A percentile compares a stretch with the other conserved stretches of the same genome.
phyloP scores from a whole-genome alignment of 805 yeast genomes.

The Saturnispora dispora region DNA sequence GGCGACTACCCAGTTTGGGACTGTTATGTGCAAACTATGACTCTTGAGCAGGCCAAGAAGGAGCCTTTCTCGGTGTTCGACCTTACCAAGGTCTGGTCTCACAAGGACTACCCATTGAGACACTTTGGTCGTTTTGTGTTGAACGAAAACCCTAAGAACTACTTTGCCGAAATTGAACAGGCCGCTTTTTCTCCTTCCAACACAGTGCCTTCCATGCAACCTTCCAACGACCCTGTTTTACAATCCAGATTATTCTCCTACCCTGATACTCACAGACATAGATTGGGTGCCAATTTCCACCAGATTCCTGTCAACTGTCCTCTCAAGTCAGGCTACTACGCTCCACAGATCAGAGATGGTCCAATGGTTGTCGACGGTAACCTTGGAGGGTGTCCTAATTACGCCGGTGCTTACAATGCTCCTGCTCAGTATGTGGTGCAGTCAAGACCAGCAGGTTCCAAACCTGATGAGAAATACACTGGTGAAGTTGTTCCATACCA shows the following conservation, averaged over 20 bases:
- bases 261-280: slow-evolving; percentile 79
- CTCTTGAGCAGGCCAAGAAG: slow-evolving; percentile 66
- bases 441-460: slow-evolving; percentile 26
- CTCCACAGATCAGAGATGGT: slow-evolving; percentile 81
- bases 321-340: slow-evolving; percentile 41
- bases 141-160: slow-evolving; percentile 79
- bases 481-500: slow-evolving; percentile 58
- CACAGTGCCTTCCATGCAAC: slow-evolving; percentile 75
- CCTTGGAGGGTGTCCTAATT: slow-evolving; percentile 71
- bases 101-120: slow-evolving; percentile 75
- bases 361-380: slow-evolving; percentile 61
- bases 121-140: slow-evolving; percentile 71
- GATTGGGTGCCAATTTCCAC: slow-evolving; percentile 67
- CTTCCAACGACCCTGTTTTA: slow-evolving; percentile 77
- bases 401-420: slow-evolving; percentile 45
- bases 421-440: slow-evolving; percentile 38
- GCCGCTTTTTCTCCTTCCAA: slow-evolving; percentile 81
- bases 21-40: slow-evolving; percentile 77
- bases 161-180: slow-evolving; percentile 82
- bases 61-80: slow-evolving; percentile 79
- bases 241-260: slow-evolving; percentile 76
- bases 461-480: slow-evolving; percentile 25
- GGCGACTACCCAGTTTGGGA: slow-evolving; percentile 84
- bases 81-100: slow-evolving; percentile 91
- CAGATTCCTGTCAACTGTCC: slow-evolving; percentile 93